A percentile compares a stretch with the other conserved stretches of the same genome.
Conservation (phyloP, 352 stramenopile species). For the Blastocystis sp. region DNA sequence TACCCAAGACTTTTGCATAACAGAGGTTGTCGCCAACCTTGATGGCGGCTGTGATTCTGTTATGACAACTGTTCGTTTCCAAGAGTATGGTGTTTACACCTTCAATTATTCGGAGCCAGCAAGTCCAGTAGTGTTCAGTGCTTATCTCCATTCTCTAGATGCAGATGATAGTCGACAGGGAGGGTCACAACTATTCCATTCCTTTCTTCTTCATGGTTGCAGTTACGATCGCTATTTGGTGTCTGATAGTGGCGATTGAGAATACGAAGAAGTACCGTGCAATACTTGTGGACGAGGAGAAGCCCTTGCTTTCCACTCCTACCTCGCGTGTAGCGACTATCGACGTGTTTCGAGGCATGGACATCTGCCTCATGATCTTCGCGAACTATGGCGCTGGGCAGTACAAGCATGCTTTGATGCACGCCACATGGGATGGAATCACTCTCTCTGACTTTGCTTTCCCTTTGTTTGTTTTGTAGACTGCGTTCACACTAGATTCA, state of each 20-base stretch:
- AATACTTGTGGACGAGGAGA: background rate
- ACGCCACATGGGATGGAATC: slow-evolving; percentile 42
- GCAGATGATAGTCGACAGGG: background rate
- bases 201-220: slow-evolving; percentile 41
- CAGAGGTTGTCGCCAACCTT: background rate
- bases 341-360: slow-evolving; percentile 43
- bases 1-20: background rate
- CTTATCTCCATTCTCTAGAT: background rate
- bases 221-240: background rate
- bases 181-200: slow-evolving; percentile 43
- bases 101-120: background rate
- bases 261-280: background rate
- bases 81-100: slow-evolving; percentile 41
- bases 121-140: background rate
- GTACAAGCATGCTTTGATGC: background rate
- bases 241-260: background rate
- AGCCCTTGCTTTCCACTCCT: background rate
- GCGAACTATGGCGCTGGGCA: slow-evolving; percentile 28
- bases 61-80: background rate
- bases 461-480: background rate
- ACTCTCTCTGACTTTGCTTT: slow-evolving; percentile 38
- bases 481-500: background rate
- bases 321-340: background rate
- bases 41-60: background rate
- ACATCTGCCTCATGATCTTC: slow-evolving; percentile 47